A percentile compares a stretch with the other conserved stretches of the same genome.
phyloP scores from a whole-genome alignment of 2,329 filamentous ascomycete genomes.

The Clonostachys chloroleuca region DNA sequence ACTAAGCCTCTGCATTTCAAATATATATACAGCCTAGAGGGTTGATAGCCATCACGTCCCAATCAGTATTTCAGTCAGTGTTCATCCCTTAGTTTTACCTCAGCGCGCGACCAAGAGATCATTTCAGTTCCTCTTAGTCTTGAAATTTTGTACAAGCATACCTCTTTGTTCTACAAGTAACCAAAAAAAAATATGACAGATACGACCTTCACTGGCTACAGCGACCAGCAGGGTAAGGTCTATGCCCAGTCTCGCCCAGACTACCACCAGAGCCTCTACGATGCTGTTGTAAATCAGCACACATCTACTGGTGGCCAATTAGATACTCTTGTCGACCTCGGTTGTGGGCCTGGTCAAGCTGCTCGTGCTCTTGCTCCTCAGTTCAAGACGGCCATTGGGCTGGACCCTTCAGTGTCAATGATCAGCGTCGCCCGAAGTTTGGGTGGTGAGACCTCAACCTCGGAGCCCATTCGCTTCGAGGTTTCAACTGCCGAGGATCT shows the following conservation, averaged over 20 bases:
- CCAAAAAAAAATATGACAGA: background rate
- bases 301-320: constrained; percentile 27
- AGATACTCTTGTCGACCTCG: constrained; percentile 43
- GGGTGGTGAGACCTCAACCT: constrained; percentile 7
- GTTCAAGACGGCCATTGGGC: constrained; percentile 40
- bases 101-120: too few relatives aligned
- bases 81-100: too few relatives aligned
- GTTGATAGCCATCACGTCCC: too few relatives aligned
- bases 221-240: constrained; percentile 26
- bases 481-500: constrained; percentile 39
- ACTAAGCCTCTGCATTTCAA: too few relatives aligned
- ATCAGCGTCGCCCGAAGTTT: constrained; percentile 36
- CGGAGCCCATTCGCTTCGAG: constrained; percentile 27
- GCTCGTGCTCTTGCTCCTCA: constrained; percentile 35
- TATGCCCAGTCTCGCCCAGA: constrained; percentile 36
- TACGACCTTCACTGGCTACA: background rate
- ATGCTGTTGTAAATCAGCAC: constrained; percentile 39
- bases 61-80: too few relatives aligned
- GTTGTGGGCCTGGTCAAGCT: constrained; percentile 51
- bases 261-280: constrained; percentile 40
- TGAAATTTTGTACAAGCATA: too few relatives aligned
- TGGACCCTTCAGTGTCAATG: constrained; percentile 51
- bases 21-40: too few relatives aligned
- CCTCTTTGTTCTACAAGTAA: too few relatives aligned
- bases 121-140: too few relatives aligned